A percentile compares a stretch with the other conserved stretches of the same genome.
Evolutionary conservation across 164 flowering plant genomes (phyloP).

Genomic region (Berberis thunbergii): DNA sequence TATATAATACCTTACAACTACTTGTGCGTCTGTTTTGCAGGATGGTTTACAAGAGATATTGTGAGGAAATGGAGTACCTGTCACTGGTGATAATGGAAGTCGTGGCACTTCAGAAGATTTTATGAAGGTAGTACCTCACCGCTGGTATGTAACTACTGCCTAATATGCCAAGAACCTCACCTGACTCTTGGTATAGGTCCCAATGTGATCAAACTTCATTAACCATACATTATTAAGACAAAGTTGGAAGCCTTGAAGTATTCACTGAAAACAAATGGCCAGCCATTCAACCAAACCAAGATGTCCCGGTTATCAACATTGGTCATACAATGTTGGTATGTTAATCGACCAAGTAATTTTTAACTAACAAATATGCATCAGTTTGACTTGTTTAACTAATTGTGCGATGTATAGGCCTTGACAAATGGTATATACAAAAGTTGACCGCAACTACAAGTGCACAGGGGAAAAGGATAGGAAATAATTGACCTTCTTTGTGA

Average conservation of each 20-base stretch:
- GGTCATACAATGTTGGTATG: slow-evolving; percentile 69
- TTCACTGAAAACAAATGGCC: slow-evolving; percentile 51
- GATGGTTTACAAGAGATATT: slow-evolving; percentile 45
- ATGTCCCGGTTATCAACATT: slow-evolving; percentile 62
- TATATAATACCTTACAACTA: too few relatives aligned
- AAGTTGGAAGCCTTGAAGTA: slow-evolving; percentile 69
- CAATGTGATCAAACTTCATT: slow-evolving; percentile 75
- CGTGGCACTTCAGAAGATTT: slow-evolving; percentile 38
- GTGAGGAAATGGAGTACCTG: slow-evolving; percentile 51
- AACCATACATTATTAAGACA: slow-evolving; percentile 79
- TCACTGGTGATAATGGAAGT: slow-evolving; percentile 49
- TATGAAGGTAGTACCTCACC: slow-evolving; percentile 40
- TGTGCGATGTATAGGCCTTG: slow-evolving; percentile 42
- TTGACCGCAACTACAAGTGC: slow-evolving; percentile 71
- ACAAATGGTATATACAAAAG: too few relatives aligned
- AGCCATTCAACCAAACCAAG: slow-evolving; percentile 32
- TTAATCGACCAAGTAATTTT: too few relatives aligned
- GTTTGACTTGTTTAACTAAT: background rate
- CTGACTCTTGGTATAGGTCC: slow-evolving; percentile 71
- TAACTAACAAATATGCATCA: too few relatives aligned
- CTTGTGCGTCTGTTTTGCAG: slow-evolving; percentile 14
- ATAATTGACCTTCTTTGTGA: slow-evolving; percentile 53
- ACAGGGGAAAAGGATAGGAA: slow-evolving; percentile 40
- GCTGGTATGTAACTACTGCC: slow-evolving; percentile 66
- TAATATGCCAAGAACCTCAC: slow-evolving; percentile 48